Evolutionary conservation across 2,329 filamentous ascomycete genomes (phyloP).

Genomic region (Colletotrichum sp.): DNA sequence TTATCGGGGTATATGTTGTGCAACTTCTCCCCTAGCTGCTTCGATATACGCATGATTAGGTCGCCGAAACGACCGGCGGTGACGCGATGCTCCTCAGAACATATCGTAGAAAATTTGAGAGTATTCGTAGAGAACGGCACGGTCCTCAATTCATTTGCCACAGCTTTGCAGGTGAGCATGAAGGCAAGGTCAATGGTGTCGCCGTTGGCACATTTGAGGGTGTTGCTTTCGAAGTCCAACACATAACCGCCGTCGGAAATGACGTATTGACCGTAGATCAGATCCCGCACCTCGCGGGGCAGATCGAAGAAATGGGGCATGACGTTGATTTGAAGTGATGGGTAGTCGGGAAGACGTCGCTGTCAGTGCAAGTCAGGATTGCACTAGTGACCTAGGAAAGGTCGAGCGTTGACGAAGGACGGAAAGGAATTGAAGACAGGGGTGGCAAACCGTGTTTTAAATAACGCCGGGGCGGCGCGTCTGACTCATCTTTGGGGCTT

Average conservation of each 20-base stretch:
- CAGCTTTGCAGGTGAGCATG: not conserved
- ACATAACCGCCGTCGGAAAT: not conserved
- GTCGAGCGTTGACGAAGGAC: not conserved
- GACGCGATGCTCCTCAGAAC: accelerated
- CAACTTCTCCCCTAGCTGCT: not conserved
- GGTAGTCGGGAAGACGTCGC: not conserved
- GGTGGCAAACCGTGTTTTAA: not conserved
- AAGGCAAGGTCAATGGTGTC: not conserved
- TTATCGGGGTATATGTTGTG: accelerated
- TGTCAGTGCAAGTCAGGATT: not conserved
- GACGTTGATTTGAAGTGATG: not conserved
- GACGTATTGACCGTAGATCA: not conserved
- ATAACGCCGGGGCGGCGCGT: not conserved
- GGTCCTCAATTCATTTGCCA: not conserved
- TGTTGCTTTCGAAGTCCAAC: not conserved
- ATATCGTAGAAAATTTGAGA: not conserved
- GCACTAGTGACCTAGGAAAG: not conserved
- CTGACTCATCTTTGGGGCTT: not conserved
- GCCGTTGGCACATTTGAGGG: not conserved
- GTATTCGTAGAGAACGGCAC: not conserved
- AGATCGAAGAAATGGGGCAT: not conserved
- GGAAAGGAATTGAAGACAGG: not conserved
- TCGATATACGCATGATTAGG: too few relatives aligned
- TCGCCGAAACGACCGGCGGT: not conserved
- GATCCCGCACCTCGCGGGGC: not conserved